Base-by-base conservation (phyloP, 1,284 basidiomycete species). In the Gastroboletus turbinatus region DNA sequence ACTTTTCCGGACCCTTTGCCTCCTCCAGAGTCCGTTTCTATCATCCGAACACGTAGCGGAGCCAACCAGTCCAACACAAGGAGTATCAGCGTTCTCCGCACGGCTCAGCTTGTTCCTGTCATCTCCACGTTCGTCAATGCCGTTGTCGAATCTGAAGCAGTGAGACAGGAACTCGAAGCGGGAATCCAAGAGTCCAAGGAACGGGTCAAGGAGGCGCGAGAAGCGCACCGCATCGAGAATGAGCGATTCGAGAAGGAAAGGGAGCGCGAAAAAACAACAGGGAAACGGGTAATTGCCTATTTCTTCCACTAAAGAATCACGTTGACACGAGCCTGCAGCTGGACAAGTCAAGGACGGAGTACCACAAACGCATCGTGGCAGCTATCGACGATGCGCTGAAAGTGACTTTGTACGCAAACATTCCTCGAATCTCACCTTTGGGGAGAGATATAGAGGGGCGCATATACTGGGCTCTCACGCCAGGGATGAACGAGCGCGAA, bases 31-130 rank as follows among this genome's bases (percentile, higher is more conserved):
- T 62, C 58, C 7, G 27, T 57, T 39, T 67, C 57, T 25, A 57
- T 60, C 35, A 70, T 67, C 17, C 62, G 60, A 40, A 71, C 64
- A 33, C 71, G 68, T 21, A 72, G 73, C 63, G 45, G 67, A 68
- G 35, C 62, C 63, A 42, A 60, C 67, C 50, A 73, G 68, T 60
- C 74, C 64, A 52, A 77, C 75, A 25, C 76, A 76, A 53, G 76
- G 69, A 52, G 77, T 52, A 74, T 72, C 57, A 67, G 66, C 1
- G 72, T 87, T 48, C 70, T 75, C 7, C 73, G 76, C 46, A 76
- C 87, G 0, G 77, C 78, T 3, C 88, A 91, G 63, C 76, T 91
- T 59, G 72, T 91, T 16, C 87, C 87, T 27, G 76, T 88, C 19
- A 64, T 91, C 35, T 60, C 76, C 3, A 78, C 80, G 2, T 73